phyloP scores from a whole-genome alignment of 2,329 filamentous ascomycete species.

The Canariomyces notabilis region DNA sequence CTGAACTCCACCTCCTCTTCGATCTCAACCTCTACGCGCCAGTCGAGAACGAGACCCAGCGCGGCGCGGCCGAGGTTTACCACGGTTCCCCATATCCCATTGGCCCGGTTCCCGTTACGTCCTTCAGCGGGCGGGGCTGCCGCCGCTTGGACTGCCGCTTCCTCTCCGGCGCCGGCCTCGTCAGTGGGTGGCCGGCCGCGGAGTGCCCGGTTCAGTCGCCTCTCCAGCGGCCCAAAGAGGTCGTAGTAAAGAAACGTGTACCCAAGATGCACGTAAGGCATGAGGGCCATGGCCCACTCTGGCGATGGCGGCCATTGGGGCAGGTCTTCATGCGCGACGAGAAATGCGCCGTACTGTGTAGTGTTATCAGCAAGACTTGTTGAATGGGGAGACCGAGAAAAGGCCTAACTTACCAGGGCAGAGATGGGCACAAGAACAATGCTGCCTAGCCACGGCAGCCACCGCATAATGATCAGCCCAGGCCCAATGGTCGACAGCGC shows the following conservation, averaged over 20 bases:
- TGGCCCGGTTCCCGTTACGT: constrained; percentile 4
- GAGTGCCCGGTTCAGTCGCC: constrained; percentile 43
- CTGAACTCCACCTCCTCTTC: constrained; percentile 25
- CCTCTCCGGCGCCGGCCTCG: constrained; percentile 13
- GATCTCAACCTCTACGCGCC: constrained; percentile 21
- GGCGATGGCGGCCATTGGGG: constrained; percentile 51
- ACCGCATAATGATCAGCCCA: constrained; percentile 39
- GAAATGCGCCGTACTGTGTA: constrained; percentile 43
- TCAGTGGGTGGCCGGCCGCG: constrained; percentile 30
- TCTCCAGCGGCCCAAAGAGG: constrained; percentile 44
- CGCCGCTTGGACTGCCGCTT: constrained; percentile 1
- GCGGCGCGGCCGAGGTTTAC: constrained; percentile 14
- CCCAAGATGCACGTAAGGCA: constrained; percentile 40
- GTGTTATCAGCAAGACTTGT: neutral
- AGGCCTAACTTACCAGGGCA: constrained; percentile 33
- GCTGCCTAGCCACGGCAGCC: constrained; percentile 40
- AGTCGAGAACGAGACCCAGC: constrained; percentile 9
- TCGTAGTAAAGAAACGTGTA: constrained; percentile 44
- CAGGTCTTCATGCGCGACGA: constrained; percentile 41
- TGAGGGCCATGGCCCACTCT: constrained; percentile 44
- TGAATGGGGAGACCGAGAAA: neutral
- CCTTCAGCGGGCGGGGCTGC: constrained; percentile 1
- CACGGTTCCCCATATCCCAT: constrained; percentile 12
- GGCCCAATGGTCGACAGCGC: constrained; percentile 44
- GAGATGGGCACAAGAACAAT: constrained; percentile 39